Conservation (phyloP, 148 eudicot genomes). For the Pharnaceum exiguum region DNA sequence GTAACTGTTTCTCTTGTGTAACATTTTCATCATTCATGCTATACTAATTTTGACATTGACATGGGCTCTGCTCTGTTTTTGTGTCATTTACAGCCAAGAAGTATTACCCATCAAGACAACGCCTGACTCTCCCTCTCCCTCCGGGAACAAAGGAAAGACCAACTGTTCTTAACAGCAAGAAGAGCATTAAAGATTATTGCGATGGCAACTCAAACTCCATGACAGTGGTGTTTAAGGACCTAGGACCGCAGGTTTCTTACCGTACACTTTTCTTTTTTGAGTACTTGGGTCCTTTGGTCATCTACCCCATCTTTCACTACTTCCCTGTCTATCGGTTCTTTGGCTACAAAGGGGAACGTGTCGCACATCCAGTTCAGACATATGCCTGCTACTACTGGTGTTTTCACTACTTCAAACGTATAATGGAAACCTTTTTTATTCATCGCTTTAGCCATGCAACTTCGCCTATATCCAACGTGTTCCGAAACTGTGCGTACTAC, state of each 20-base stretch:
- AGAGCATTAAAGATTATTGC: conserved; percentile 65
- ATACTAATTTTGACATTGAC: too few species aligned
- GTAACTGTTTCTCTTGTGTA: too few species aligned
- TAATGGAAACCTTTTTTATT: conserved; percentile 92
- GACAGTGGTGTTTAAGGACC: conserved; percentile 82
- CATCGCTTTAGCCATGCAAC: conserved; percentile 99
- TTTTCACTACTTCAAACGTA: conserved; percentile 91
- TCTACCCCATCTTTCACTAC: conserved; percentile 85
- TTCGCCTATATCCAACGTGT: conserved; percentile 88
- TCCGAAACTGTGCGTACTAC: conserved; percentile 85
- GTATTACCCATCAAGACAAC: conserved; percentile 89
- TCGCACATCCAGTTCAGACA: conserved; percentile 77
- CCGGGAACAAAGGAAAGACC: conserved; percentile 84
- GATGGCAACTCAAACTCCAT: conserved; percentile 46
- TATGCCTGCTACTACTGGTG: conserved; percentile 93
- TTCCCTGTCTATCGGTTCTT: conserved; percentile 60
- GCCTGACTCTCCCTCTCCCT: conserved; percentile 81
- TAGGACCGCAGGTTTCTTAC: conserved; percentile 92
- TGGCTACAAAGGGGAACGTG: conserved; percentile 77
- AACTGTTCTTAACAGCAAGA: conserved; percentile 56
- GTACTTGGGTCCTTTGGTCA: conserved; percentile 82
- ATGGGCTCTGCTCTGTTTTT: conserved; percentile 9
- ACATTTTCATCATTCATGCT: too few species aligned
- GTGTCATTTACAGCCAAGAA: conserved; percentile 59
- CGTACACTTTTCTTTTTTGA: conserved; percentile 89